phyloP scores from a whole-genome alignment of 192 early-diverging fungal species.

The Diversispora eburnea region DNA sequence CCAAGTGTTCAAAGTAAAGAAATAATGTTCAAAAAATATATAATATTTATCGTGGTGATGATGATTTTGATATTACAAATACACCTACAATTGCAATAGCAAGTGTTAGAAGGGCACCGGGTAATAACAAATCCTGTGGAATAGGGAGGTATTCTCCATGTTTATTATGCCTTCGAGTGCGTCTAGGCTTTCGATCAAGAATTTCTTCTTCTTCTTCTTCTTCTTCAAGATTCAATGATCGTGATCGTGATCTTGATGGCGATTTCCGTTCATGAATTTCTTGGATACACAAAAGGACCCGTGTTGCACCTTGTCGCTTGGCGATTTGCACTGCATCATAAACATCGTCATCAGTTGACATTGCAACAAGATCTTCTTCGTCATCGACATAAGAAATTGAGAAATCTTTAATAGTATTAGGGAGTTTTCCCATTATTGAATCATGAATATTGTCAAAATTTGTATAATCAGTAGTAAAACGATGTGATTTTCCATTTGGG shows the following conservation, averaged over 20 bases:
- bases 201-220: constrained; percentile 8
- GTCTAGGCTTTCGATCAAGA: background rate
- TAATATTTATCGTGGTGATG: background rate
- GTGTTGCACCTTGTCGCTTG: constrained; percentile 66
- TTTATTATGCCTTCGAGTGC: constrained; percentile 19
- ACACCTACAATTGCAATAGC: constrained; percentile 53
- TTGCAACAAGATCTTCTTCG: constrained; percentile 81
- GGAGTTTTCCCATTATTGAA: constrained; percentile 56
- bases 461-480: constrained; percentile 59
- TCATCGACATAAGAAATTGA: constrained; percentile 85
- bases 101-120: constrained; percentile 51
- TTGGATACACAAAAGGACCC: constrained; percentile 67
- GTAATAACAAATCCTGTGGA: constrained; percentile 49
- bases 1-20: too few relatives aligned
- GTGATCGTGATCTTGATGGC: background rate
- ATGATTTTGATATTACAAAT: constrained; percentile 40
- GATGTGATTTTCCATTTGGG: constrained; percentile 67
- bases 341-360: constrained; percentile 75
- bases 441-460: constrained; percentile 52
- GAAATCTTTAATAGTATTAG: constrained; percentile 39
- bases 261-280: constrained; percentile 28
- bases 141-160: constrained; percentile 32
- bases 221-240: background rate
- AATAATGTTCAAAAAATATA: too few relatives aligned
- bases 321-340: constrained; percentile 82